These are phyloP conservation scores for Aspergillus eucalypticola DNA, from an alignment of 2,329 filamentous ascomycete genomes.

Conservation along the genomic window DNA sequence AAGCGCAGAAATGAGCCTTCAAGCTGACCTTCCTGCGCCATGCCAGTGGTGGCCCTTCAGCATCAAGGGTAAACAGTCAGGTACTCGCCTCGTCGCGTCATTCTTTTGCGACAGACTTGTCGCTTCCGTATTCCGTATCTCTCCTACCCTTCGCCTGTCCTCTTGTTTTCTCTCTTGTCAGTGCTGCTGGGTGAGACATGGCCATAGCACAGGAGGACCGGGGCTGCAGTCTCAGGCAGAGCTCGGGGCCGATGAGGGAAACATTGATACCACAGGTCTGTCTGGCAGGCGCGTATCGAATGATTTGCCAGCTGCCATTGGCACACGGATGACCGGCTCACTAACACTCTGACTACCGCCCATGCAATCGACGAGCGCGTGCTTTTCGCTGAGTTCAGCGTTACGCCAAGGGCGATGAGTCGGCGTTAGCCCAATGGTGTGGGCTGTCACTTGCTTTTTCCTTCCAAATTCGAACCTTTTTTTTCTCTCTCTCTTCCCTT, in stretches of 20 bases:
- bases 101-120: slow-evolving; percentile 5
- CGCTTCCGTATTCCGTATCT: slow-evolving; percentile 8
- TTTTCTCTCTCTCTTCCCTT: slow-evolving; percentile 5
- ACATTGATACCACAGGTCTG: slow-evolving; percentile 14
- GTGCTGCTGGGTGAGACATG: background rate
- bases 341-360: slow-evolving; percentile 18
- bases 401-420: slow-evolving; percentile 16
- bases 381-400: slow-evolving; percentile 19
- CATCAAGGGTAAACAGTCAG: background rate
- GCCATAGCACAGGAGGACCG: slow-evolving; percentile 10
- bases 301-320: slow-evolving; percentile 21
- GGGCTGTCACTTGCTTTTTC: background rate
- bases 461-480: slow-evolving; percentile 7
- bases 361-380: slow-evolving; percentile 24
- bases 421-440: slow-evolving; percentile 15
- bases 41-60: slow-evolving; percentile 5
- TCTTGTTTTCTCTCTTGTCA: background rate
- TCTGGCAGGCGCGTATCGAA: slow-evolving; percentile 20
- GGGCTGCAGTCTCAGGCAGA: slow-evolving; percentile 12
- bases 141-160: background rate
- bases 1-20: slow-evolving; percentile 23
- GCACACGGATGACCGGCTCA: slow-evolving; percentile 20
- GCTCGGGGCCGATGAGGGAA: slow-evolving; percentile 14
- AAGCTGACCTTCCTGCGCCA: slow-evolving; percentile 11
- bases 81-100: slow-evolving; percentile 9